Evolutionary conservation across 495 filamentous ascomycete genomes (phyloP), one percentile per base, ranked within the genome.

Genomic region (Melanomma pulvis-pyrius): DNA sequence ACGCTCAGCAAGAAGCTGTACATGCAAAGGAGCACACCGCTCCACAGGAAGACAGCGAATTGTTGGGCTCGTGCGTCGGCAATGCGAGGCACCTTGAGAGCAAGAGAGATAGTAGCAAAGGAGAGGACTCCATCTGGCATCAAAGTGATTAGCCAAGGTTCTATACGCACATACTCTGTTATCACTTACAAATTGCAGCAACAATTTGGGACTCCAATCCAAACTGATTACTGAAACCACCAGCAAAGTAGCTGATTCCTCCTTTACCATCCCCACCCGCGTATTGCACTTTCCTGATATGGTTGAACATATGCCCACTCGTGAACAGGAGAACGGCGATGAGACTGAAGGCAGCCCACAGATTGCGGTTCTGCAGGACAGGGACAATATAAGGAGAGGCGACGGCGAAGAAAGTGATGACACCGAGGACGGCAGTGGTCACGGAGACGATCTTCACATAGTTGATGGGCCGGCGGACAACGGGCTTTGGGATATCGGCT

Each of bases 271-370:
- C 88, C 22, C 88, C 90, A 36, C 87, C 86, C 50, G 98, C 91
- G 73, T 99, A 99, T n/a, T 94, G 93, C 0, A 94, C 92, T 73
- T 92, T 92, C 59, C 94, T 84, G 74, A 99, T 99, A 70, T 98
- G 94, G 78, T 98, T 98, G 83, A 93, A 99, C 94, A 99, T 98
- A 75, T 98, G 92, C 15, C 96, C 94, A 68, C 88, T 92, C 34
- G 91, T 98, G 80, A 99, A 99, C 32, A 99, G 80, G 46, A 99
- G 86, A 62, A 99, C 92, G 8, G 86, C 84, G 69, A 99, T 91
- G 55, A 99, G 79, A 74, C 90, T 93, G 68, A 96, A 74, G 28
- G 90, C 93, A 32, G 94, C 92, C 96, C 94, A 99, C 28, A 97
- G 78, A 62, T 94, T 97, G 58, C 93, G 86, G 76, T 90, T 97